Evolutionary conservation across 441 rosid species (phyloP).

Genomic region (Populus hybrid): DNA sequence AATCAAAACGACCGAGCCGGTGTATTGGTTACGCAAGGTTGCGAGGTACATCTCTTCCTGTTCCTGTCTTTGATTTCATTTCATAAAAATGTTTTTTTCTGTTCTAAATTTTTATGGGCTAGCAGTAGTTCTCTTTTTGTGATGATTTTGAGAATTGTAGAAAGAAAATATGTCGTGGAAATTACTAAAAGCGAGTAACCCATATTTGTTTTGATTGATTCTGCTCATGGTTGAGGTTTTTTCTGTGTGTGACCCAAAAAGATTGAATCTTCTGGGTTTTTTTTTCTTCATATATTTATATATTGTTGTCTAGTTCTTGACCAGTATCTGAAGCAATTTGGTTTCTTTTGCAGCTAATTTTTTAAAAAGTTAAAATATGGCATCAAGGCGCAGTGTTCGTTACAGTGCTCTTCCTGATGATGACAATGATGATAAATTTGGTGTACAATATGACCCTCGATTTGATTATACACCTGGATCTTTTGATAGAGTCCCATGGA

Average conservation of each 20-base stretch:
- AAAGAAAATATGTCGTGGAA: background rate
- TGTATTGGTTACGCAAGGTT: background rate
- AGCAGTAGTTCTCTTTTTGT: background rate
- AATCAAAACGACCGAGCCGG: background rate
- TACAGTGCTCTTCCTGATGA: conserved; percentile 56
- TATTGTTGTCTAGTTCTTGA: background rate
- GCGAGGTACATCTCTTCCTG: background rate
- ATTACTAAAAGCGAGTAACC: background rate
- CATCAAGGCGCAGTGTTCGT: conserved; percentile 47
- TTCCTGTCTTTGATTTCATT: background rate
- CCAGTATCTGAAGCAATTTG: background rate
- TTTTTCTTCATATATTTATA: background rate
- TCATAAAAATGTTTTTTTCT: background rate
- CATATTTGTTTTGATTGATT: background rate
- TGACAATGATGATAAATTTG: conserved; percentile 44
- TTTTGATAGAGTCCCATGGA: conserved; percentile 78
- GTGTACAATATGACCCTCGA: conserved; percentile 44
- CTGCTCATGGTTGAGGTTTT: background rate
- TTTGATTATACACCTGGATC: conserved; percentile 60
- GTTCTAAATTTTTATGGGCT: background rate
- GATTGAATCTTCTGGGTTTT: background rate
- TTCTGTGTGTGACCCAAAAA: background rate
- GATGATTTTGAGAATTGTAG: background rate
- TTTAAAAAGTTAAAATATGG: conserved; percentile 31
- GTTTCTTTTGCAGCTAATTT: background rate